Percentiles rank a stretch among this genome's conserved stretches.
phyloP scores from a whole-genome alignment of 805 yeast species.

The Monosporozyma aerobia region DNA sequence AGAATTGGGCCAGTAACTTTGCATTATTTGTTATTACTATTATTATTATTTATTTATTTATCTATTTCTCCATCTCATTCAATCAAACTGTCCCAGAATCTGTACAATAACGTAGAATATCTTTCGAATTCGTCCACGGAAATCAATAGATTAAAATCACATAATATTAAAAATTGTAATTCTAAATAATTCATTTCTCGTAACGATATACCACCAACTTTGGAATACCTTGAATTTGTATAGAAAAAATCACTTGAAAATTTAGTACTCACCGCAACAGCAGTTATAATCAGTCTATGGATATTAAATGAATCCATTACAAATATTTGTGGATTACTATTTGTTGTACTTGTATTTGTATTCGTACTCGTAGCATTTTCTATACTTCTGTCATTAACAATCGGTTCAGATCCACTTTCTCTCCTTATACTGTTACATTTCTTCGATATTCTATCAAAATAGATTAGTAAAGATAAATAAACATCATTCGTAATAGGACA shows the following conservation, averaged over 20 bases:
- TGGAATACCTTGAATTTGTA: slow-evolving; percentile 88
- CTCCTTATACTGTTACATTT: slow-evolving; percentile 30
- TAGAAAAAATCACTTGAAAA: slow-evolving; percentile 91
- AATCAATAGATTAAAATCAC: slow-evolving; percentile 82
- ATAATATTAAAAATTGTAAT: slow-evolving; percentile 71
- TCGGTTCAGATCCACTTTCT: neutral
- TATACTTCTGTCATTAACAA: slow-evolving; percentile 4
- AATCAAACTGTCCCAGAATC: slow-evolving; percentile 34
- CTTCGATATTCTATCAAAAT: slow-evolving; percentile 88
- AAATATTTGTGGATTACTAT: slow-evolving; percentile 48
- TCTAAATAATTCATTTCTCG: slow-evolving; percentile 91
- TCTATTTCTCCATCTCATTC: neutral
- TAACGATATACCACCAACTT: slow-evolving; percentile 89
- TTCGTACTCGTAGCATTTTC: slow-evolving; percentile 6
- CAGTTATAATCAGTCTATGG: slow-evolving; percentile 87
- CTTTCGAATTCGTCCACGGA: slow-evolving; percentile 83
- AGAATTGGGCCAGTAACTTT: neutral
- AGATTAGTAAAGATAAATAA: slow-evolving; percentile 78
- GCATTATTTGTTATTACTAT: neutral
- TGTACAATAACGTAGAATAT: slow-evolving; percentile 76
- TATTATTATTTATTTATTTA: neutral
- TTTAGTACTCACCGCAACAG: slow-evolving; percentile 90
- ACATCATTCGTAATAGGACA: slow-evolving; percentile 99
- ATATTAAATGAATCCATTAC: slow-evolving; percentile 95
- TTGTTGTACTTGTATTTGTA: slow-evolving; percentile 6